These are phyloP conservation scores for Mucor sp. DNA, from an alignment of 371 early-diverging fungal genomes.

Conservation along the genomic window DNA sequence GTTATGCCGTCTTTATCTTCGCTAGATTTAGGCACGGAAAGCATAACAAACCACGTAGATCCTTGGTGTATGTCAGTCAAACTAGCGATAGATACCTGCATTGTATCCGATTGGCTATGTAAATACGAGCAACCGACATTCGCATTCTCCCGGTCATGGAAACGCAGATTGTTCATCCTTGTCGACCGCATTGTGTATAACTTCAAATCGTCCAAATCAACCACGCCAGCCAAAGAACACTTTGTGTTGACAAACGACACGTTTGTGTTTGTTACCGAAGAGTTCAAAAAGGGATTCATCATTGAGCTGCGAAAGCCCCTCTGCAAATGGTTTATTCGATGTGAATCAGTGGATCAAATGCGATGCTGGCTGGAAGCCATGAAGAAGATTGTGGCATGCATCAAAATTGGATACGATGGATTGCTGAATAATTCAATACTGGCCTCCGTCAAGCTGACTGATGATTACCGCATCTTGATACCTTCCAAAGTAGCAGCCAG, in stretches of 20 bases:
- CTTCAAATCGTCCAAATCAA: constrained; percentile 42
- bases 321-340: constrained; percentile 44
- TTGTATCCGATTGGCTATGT: constrained; percentile 34
- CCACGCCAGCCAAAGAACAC: constrained; percentile 38
- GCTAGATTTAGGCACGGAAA: constrained; percentile 4
- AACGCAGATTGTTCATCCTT: constrained; percentile 34
- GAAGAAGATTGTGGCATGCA: constrained; percentile 45
- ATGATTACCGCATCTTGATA: constrained; percentile 35
- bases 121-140: constrained; percentile 39
- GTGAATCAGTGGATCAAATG: constrained; percentile 38
- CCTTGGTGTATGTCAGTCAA: constrained; percentile 45
- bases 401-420: constrained; percentile 37
- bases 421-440: constrained; percentile 19
- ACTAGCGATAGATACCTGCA: constrained; percentile 29
- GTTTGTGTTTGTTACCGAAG: constrained; percentile 48
- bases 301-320: constrained; percentile 47
- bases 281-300: constrained; percentile 43
- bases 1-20: not conserved
- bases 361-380: constrained; percentile 41
- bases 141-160: constrained; percentile 44
- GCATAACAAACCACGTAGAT: constrained; percentile 14
- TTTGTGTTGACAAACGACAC: constrained; percentile 47
- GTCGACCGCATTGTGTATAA: constrained; percentile 35
- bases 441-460: constrained; percentile 27
- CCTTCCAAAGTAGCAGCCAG: constrained; percentile 1